Evolutionary conservation across 148 eudicot genomes (phyloP), one percentile per base, ranked within the genome.

Genomic region (Salicornia ramosissima): DNA sequence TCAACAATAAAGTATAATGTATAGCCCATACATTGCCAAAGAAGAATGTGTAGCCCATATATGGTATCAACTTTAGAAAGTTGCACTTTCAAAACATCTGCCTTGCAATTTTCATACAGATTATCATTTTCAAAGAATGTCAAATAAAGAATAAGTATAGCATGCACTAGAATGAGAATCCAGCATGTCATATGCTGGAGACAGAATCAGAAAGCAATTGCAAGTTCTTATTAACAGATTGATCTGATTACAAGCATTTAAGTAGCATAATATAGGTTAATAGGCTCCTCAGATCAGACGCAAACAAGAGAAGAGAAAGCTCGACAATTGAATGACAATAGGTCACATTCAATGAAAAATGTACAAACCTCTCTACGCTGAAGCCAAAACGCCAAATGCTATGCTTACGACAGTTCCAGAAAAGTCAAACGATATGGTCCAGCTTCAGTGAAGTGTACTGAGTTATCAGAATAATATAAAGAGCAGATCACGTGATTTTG

Each of bases 401-500:
- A 34, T 34, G 5, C 14, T 60, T 9, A 25, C 9, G 22, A 43
- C 59, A 49, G 58, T 31, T 64, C 19, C 29, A 31, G 57, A 56
- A 36, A 21, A 26, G 47, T 67, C 42, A 25, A 43, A 64, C 34
- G 15, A 36, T 4, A 24, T 55, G 49, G 33, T 56, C 29, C 64
- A 43, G 46, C 54, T 73, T 55, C 34, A 30, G 31, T 21, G 55
- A 34, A 64, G 40, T 15, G 63, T 16, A 33, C n/a, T 45, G 56
- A 77, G 40, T 25, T n/a, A 22, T 55, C 25, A 46, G 54, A 66
- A 34, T 34, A 31, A 25, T 50, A 19, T 24, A 43, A 63, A 12
- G 50, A 40, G 67, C 49, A 53, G 28, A 67, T 88, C 82, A 86
- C 42, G 90, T 83, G 65, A 83, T 86, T 25, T 84, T 84, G 49